phyloP scores from a whole-genome alignment of 108 stramenopile species.

The Cyclotella cryptica region DNA sequence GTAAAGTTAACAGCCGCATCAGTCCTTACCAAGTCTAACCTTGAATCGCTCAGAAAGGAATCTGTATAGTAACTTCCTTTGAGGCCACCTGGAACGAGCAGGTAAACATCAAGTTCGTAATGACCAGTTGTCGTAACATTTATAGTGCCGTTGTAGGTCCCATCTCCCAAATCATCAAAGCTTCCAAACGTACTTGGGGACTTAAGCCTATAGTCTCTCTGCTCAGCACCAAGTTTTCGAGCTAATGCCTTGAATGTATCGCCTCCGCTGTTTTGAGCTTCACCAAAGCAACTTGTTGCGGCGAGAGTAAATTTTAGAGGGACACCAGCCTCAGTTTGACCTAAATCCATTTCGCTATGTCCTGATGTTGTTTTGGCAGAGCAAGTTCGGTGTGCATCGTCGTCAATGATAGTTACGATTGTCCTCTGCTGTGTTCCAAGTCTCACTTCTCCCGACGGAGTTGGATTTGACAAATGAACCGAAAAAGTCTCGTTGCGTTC shows the following conservation, averaged over 20 bases:
- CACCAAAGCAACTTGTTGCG: constrained; percentile 34
- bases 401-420: constrained; percentile 64
- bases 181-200: constrained; percentile 27
- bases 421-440: constrained; percentile 59
- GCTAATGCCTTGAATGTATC: constrained; percentile 45
- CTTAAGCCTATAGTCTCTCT: background rate
- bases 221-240: constrained; percentile 9
- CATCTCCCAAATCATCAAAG: constrained; percentile 39
- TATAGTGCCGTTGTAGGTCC: constrained; percentile 35
- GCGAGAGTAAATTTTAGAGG: constrained; percentile 33
- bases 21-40: constrained; percentile 30
- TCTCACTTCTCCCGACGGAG: constrained; percentile 23
- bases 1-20: constrained; percentile 56
- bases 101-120: constrained; percentile 44
- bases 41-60: constrained; percentile 32
- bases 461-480: constrained; percentile 43
- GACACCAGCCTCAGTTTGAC: constrained; percentile 28
- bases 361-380: constrained; percentile 17
- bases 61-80: constrained; percentile 55
- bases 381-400: constrained; percentile 48
- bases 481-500: constrained; percentile 52
- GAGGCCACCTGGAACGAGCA: constrained; percentile 48
- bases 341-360: constrained; percentile 21
- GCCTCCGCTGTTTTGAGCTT: constrained; percentile 24
- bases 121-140: constrained; percentile 36